Base-by-base conservation (phyloP, 2,329 filamentous ascomycete species). In the Curvularia verruculosa region DNA sequence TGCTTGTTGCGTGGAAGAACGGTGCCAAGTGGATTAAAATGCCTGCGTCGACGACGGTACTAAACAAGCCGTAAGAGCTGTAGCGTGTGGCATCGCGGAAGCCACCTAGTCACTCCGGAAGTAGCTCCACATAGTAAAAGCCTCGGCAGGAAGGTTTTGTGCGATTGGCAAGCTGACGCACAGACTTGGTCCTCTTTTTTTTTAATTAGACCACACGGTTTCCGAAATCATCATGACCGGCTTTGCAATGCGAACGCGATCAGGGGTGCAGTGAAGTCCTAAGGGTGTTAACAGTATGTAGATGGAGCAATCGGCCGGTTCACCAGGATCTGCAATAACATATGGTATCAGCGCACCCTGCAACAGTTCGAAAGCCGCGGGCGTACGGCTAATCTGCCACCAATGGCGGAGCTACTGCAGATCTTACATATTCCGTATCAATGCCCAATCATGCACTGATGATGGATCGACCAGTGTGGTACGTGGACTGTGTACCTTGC, bases 401-500 rank as follows among this genome's bases (percentile, higher is more conserved):
- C 50, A 49, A 54, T 57, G 19, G 24, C 29, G 44, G 21, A 19
- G 50, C 50, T 15, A 3, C n/a, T 48, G 41, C 19, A 44, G 37
- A 40, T 54, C 31, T 41, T 46, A 29, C 21, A 37, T 23, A 43
- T 36, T 31, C 29, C 43, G 44, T 41, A 28, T 41, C 47, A 34
- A 26, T 28, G 46, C 31, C 49, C 40, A 52, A 52, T 34, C 31
- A 45, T 24, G 37, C 37, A 45, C 28, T 43, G 54, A 29, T 19
- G 41, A 36, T 19, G 41, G 49, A 56, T 56, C 49, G 43, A 48
- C 54, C 40, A 44, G 28, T 37, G 44, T 53, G 45, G 54, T 47
- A 52, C 54, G 21, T 31, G 29, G 31, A 28, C 26, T 37, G n/a
- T 53, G 54, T 56, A 57, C 49, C 50, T 57, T 54, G 54, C 49